phyloP scores from a whole-genome alignment of 2,329 filamentous ascomycete species.

The Cordyceps sp. region DNA sequence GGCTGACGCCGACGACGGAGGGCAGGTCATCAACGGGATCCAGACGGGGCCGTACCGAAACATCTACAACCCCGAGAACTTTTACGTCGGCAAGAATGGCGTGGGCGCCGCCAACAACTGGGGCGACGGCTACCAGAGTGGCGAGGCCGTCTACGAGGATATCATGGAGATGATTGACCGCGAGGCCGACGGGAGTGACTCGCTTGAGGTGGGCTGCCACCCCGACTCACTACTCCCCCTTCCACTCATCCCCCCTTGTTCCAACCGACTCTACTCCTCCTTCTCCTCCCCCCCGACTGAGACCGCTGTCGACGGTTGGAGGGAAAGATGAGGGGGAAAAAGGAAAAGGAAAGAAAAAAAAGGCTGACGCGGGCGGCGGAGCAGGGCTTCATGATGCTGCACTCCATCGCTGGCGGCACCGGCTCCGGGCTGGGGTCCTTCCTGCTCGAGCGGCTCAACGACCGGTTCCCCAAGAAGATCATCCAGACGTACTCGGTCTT shows the following conservation, averaged over 20 bases:
- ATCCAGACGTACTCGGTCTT: conserved; percentile 99
- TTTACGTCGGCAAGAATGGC: conserved; percentile 89
- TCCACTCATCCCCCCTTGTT: too few species aligned
- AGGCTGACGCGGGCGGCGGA: neutral
- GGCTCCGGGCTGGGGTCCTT: conserved; percentile 94
- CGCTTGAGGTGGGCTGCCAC: conserved; percentile 51
- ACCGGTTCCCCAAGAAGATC: conserved; percentile 95
- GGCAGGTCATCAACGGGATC: conserved; percentile 69
- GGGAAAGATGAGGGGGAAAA: neutral
- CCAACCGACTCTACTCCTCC: too few species aligned
- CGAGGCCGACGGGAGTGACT: conserved; percentile 95
- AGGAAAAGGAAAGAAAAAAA: neutral
- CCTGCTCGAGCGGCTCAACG: conserved; percentile 86
- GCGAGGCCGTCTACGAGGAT: conserved; percentile 83
- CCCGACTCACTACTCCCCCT: too few species aligned
- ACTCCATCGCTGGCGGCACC: conserved; percentile 94
- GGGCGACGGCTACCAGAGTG: conserved; percentile 90
- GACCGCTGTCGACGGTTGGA: too few species aligned
- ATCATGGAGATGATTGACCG: conserved; percentile 99
- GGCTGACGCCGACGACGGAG: neutral
- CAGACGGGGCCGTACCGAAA: conserved; percentile 91
- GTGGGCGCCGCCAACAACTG: conserved; percentile 95
- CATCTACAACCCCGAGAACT: conserved; percentile 99
- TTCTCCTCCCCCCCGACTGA: too few species aligned
- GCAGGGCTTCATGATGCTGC: conserved; percentile 92